Evolutionary conservation across 2,329 filamentous ascomycete genomes (phyloP), one percentile per base, ranked within the genome.

Genomic region (Alternaria brassicicola): DNA sequence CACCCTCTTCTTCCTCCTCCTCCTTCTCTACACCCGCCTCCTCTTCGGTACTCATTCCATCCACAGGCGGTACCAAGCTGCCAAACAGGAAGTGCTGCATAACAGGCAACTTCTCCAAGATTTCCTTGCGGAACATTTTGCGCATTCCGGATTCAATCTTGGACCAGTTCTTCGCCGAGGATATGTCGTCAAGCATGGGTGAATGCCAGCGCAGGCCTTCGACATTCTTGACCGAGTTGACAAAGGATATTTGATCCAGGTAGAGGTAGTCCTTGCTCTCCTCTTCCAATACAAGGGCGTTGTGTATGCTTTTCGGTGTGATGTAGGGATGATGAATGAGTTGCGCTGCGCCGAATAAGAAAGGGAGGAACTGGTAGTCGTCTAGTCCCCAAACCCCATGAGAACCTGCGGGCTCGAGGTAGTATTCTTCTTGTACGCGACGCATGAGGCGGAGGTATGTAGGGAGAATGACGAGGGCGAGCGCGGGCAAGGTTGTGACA

Each of bases 71-170:
- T 2, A 99, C 84, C 49, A 99, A 78, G 8, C 88, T 89, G 1
- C 95, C 95, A 72, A 99, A 99, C 53, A 99, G 74, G 69, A 99
- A 99, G 77, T 99, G 96, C 79, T 99, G 95, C 93, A 98, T 98
- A 41, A 99, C 94, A 1, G 95, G 95, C 54, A 99, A 77, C 78
- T 99, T 99, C 30, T 90, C 88, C 50, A 99, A 78, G 1, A 99
- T 94, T 78, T 99, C 95, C 38, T 89, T 91, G 50, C 94, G 85
- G 73, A 98, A 98, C 96, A 99, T 99, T 66, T 92, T 91, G 60
- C 91, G 86, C 96, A 99, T 98, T 6, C 95, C 95, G 25, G 85
- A 89, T 76, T 98, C 93, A 48, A 99, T 90, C 82, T 99, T 99
- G 64, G 79, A 81, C 95, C 95, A 99, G 36, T 84, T 91, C 76